A percentile compares a stretch with the other conserved stretches of the same genome.
These are phyloP conservation scores for Lignosus rhinocerotis DNA, from an alignment of 1,284 basidiomycete species.

Conservation along the genomic window DNA sequence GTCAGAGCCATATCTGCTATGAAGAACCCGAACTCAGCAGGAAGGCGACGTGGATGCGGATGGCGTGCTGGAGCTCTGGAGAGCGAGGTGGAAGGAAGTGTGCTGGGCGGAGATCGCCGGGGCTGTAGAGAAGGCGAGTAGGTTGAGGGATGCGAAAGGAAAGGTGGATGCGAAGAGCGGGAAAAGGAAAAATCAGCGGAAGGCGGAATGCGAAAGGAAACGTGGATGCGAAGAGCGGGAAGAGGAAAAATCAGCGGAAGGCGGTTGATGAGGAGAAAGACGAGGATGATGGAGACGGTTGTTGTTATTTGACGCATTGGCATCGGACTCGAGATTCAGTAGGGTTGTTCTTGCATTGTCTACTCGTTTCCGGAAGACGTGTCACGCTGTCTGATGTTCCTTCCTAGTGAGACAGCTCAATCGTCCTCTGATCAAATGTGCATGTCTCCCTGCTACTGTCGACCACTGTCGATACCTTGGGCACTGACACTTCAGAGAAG, in stretches of 20 bases:
- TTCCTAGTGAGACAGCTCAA: too few species aligned
- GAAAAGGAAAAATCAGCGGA: constrained; percentile 21
- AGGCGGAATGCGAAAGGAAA: constrained; percentile 26
- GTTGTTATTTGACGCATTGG: neutral
- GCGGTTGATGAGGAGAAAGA: constrained; percentile 21
- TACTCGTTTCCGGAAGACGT: too few species aligned
- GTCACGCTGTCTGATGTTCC: too few species aligned
- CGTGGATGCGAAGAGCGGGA: constrained; percentile 14
- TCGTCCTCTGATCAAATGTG: too few species aligned
- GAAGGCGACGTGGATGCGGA: neutral
- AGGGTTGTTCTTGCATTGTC: too few species aligned
- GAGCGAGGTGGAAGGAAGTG: constrained; percentile 24
- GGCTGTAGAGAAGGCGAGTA: constrained; percentile 25
- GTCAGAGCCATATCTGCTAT: too few species aligned
- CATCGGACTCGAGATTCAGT: too few species aligned
- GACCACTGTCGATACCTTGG: too few species aligned
- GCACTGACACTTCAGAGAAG: too few species aligned
- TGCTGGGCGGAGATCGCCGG: constrained; percentile 34
- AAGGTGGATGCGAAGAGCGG: constrained; percentile 16
- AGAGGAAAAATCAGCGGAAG: constrained; percentile 22
- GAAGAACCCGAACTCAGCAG: too few species aligned
- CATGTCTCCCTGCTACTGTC: too few species aligned
- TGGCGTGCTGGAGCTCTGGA: constrained; percentile 7
- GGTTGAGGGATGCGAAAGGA: constrained; percentile 21
- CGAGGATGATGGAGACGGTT: constrained; percentile 22